Evolutionary conservation across 257 asterid genomes (phyloP).

Genomic region (Rehmannia glutinosa): DNA sequence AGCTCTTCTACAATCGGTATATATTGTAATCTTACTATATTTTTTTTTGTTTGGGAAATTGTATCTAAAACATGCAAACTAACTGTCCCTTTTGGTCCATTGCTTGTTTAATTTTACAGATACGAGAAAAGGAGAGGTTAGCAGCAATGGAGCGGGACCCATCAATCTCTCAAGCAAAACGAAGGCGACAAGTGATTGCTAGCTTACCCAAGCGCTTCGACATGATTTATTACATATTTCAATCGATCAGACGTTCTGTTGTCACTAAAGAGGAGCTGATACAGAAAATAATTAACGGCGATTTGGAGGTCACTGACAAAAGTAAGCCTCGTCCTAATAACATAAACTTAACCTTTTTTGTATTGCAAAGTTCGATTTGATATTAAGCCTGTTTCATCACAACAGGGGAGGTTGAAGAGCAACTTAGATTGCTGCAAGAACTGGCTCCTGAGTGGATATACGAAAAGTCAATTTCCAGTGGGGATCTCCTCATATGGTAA

Average conservation of each 20-base stretch:
- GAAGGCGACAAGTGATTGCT: constrained; percentile 57
- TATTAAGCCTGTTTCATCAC: not conserved
- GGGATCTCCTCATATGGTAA: constrained; percentile 69
- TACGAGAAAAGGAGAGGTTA: constrained; percentile 58
- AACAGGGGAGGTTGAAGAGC: constrained; percentile 77
- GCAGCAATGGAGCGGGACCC: constrained; percentile 64
- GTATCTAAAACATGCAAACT: not conserved
- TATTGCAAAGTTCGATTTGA: not conserved
- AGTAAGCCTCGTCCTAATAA: constrained; percentile 35
- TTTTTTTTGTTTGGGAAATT: not conserved
- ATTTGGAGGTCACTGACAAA: constrained; percentile 43
- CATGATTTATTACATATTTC: constrained; percentile 51
- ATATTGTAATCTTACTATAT: not conserved
- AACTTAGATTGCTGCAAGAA: constrained; percentile 64
- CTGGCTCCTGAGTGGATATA: constrained; percentile 85
- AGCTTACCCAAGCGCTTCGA: constrained; percentile 72
- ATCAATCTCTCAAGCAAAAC: constrained; percentile 80
- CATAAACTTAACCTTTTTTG: not conserved
- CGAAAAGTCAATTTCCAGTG: constrained; percentile 51
- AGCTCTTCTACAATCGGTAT: constrained; percentile 64
- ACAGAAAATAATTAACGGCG: constrained; percentile 43
- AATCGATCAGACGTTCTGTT: constrained; percentile 63
- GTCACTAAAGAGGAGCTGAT: constrained; percentile 66
- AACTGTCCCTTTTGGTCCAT: not conserved
- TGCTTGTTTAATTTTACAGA: constrained; percentile 35